Evolutionary conservation across 1,284 basidiomycete species (phyloP).

Genomic region (Heliocybe sulcata): DNA sequence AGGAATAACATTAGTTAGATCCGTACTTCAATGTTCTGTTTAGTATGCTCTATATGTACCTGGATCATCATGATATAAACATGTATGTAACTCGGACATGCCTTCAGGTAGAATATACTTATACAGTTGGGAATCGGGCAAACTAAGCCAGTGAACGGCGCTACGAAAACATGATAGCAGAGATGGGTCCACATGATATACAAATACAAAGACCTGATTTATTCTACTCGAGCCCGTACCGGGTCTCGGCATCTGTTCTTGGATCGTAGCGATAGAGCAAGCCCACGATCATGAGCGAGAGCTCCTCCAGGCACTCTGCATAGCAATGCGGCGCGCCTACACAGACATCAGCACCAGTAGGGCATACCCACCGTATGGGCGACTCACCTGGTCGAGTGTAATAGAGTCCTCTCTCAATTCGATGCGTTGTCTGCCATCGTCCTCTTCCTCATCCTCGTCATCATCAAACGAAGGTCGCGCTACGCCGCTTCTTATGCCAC

Average conservation of each 20-base stretch:
- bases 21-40: not conserved
- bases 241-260: not conserved
- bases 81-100: too few species aligned
- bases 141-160: not conserved
- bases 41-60: too few species aligned
- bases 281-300: conserved; percentile 20
- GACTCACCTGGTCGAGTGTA: conserved; percentile 77
- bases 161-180: not conserved
- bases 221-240: not conserved
- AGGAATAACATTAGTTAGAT: not conserved
- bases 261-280: not conserved
- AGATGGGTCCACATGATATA: not conserved
- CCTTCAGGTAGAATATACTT: too few species aligned
- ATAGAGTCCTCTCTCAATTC: conserved; percentile 77
- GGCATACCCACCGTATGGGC: conserved; percentile 1
- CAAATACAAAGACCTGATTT: not conserved
- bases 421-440: conserved; percentile 60
- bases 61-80: too few species aligned
- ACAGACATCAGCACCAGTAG: not conserved
- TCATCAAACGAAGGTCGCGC: conserved; percentile 49
- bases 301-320: conserved; percentile 71
- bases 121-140: too few species aligned
- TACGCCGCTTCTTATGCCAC: conserved; percentile 46
- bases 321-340: conserved; percentile 61
- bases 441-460: conserved; percentile 59